Percentiles rank a stretch among this genome's conserved stretches.
phyloP scores from a whole-genome alignment of 2,329 filamentous ascomycete genomes.

The Eurotiales sp. region DNA sequence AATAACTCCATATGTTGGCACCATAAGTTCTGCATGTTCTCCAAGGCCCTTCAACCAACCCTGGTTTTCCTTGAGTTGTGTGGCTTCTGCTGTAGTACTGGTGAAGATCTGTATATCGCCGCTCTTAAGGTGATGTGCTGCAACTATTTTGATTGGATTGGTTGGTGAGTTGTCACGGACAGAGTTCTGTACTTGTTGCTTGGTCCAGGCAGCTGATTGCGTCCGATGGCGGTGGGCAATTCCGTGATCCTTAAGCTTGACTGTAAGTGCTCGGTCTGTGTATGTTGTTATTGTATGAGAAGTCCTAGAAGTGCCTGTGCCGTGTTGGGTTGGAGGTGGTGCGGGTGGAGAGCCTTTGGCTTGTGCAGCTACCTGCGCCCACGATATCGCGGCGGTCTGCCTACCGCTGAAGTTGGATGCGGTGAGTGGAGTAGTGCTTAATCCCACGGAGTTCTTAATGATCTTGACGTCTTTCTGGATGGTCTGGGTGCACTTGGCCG shows the following conservation, averaged over 20 bases:
- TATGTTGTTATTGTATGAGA: neutral
- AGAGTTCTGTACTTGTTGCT: neutral
- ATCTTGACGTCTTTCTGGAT: neutral
- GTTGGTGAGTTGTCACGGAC: neutral
- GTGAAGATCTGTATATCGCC: neutral
- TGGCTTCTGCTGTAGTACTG: neutral
- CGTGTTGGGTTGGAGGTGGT: neutral
- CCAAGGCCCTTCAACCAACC: slow-evolving; percentile 19
- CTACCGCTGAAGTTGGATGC: neutral
- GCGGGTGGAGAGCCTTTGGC: neutral
- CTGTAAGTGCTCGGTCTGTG: neutral
- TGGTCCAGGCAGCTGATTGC: neutral
- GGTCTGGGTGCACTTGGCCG: neutral
- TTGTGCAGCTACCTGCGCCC: neutral
- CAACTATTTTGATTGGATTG: neutral
- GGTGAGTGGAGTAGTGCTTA: neutral
- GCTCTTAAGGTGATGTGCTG: neutral
- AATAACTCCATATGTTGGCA: slow-evolving; percentile 24
- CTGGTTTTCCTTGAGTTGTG: neutral
- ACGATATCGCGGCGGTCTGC: neutral
- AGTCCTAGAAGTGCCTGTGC: neutral
- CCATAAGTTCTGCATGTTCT: slow-evolving; percentile 12
- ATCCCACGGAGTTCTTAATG: neutral
- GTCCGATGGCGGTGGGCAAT: neutral
- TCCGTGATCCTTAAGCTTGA: neutral